Percentiles rank a stretch among this genome's conserved stretches.
These are phyloP conservation scores for Penium margaritaceum DNA, from an alignment of 139 green algal genomes.

Conservation along the genomic window DNA sequence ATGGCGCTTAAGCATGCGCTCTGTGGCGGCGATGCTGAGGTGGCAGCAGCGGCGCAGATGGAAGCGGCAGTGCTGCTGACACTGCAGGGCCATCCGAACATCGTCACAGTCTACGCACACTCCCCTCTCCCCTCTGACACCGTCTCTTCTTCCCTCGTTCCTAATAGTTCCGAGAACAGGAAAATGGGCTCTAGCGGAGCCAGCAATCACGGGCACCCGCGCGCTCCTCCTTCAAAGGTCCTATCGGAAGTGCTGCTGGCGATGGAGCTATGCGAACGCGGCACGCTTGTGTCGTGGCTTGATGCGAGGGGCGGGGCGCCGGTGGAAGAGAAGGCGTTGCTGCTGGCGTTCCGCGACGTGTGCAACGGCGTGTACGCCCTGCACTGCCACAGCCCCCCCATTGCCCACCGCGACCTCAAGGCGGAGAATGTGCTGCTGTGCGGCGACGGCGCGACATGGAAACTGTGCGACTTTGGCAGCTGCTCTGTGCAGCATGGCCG, in stretches of 20 bases:
- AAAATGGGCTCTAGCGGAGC: too few relatives aligned
- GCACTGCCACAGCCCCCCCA: conserved; percentile 30
- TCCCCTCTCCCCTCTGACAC: too few relatives aligned
- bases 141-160: too few relatives aligned
- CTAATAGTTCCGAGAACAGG: too few relatives aligned
- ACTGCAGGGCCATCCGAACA: conserved; percentile 43
- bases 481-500: conserved; percentile 47
- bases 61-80: too few relatives aligned
- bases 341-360: conserved; percentile 41
- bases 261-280: conserved; percentile 44
- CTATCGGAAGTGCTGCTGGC: conserved; percentile 36
- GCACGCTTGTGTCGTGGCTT: conserved; percentile 39
- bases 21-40: conserved; percentile 15
- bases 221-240: too few relatives aligned
- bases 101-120: conserved; percentile 33
- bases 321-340: conserved; percentile 34
- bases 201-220: too few relatives aligned
- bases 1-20: conserved; percentile 42
- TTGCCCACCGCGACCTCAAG: conserved; percentile 71
- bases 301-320: not conserved
- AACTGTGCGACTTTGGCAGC: conserved; percentile 90
- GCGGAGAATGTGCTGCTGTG: conserved; percentile 84
- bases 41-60: too few relatives aligned
- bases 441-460: conserved; percentile 65
- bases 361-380: conserved; percentile 41